Conservation (phyloP, 371 early-diverging fungal species). For the Rhizopus sp. region DNA sequence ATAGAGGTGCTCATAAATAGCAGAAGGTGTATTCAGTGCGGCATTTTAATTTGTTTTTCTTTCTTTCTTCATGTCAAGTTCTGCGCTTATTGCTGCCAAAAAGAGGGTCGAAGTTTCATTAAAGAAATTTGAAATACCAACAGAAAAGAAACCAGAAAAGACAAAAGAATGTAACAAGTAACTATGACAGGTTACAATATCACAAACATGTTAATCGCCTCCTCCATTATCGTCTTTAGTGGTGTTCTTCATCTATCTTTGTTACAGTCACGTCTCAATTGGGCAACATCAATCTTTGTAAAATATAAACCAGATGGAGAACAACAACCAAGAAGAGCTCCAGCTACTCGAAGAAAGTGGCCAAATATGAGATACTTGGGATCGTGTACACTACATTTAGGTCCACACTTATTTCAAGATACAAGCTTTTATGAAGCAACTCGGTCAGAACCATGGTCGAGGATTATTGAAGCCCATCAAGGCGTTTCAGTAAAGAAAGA, state of each 20-base stretch:
- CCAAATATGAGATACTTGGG: constrained; percentile 45
- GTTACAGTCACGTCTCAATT: constrained; percentile 48
- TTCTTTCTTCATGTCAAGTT: constrained; percentile 31
- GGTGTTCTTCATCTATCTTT: constrained; percentile 39
- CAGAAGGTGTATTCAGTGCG: too few relatives aligned
- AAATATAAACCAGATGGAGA: constrained; percentile 41
- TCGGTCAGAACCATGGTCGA: constrained; percentile 31
- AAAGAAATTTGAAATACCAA: constrained; percentile 22
- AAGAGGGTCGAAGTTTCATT: constrained; percentile 30
- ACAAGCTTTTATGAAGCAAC: constrained; percentile 45
- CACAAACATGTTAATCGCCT: neutral
- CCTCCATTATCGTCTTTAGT: constrained; percentile 4
- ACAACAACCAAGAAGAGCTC: constrained; percentile 40
- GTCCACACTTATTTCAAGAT: constrained; percentile 43
- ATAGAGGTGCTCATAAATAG: too few relatives aligned
- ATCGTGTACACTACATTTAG: constrained; percentile 34
- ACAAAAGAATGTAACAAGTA: constrained; percentile 18
- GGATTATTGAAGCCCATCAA: neutral
- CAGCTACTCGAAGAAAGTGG: constrained; percentile 39
- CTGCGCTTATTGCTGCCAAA: constrained; percentile 37
- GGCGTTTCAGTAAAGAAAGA: constrained; percentile 9
- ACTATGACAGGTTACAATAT: constrained; percentile 1
- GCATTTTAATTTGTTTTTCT: neutral
- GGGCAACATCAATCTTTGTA: constrained; percentile 37
- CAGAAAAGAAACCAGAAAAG: constrained; percentile 11